Base-by-base conservation (phyloP, 495 filamentous ascomycete genomes). In the Penicillium psychrofluorescens region DNA sequence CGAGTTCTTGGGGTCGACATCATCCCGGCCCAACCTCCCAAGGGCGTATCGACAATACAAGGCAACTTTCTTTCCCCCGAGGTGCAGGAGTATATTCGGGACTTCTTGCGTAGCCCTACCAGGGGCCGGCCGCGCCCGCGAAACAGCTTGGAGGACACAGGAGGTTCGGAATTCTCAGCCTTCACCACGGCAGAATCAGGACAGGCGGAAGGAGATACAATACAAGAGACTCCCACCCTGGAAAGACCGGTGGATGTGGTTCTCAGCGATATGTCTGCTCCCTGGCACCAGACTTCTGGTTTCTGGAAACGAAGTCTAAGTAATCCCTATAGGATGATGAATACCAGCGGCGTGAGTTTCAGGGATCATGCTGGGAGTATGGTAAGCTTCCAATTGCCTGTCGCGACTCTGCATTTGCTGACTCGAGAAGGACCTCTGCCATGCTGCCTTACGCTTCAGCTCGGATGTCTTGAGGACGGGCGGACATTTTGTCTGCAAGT, bases 281-380 rank as follows among this genome's bases (percentile, higher is more conserved):
- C 92, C 86, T 95, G 88, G 89, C 66, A 75, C 51, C 84, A 86
- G 72, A 81, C 77, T 29, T 76, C 77, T 55, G 84, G 84, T 34
- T 88, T 83, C 68, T 83, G 80, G 72, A 82, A 84, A 68, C 86
- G 77, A 67, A 92, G 81, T 70, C 75, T 96, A 74, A 92, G 81
- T 90, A 76, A 89, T 75, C 87, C 90, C 40, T 90, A 90, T 71
- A 98, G 92, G 92, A 85, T 98, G 88, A 95, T 95, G 89, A 96
- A 97, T 67, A 95, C 90, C 39, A 95, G 86, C 64, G 92, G 92
- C 33, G 83, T 88, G 47, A 61, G 57, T 12, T 88, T 94, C 62
- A 78, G 77, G 62, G 92, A 98, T 67, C 94, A 98, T 67, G 84
- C 80, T 27, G 88, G 88, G 30, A 95, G 89, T 66, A 98, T 98